phyloP scores from a whole-genome alignment of 495 filamentous ascomycete genomes.

The Penicillium salamii region DNA sequence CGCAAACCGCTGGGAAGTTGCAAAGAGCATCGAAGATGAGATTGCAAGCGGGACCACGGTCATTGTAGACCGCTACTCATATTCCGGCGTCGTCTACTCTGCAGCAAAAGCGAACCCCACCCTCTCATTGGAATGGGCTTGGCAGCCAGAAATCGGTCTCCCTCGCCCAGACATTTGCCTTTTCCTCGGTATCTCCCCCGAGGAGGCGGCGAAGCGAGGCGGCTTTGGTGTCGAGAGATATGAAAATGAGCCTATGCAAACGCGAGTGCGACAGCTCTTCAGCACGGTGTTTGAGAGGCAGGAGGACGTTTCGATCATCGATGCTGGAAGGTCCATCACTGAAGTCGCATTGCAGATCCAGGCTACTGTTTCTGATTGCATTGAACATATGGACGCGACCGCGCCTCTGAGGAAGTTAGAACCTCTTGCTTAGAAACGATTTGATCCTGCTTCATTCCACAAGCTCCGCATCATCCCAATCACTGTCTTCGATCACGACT shows the following conservation, averaged over 20 bases:
- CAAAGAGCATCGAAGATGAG: slow-evolving; percentile 59
- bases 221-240: slow-evolving; percentile 89
- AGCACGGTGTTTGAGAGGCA: slow-evolving; percentile 39
- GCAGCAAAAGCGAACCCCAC: slow-evolving; percentile 78
- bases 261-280: slow-evolving; percentile 73
- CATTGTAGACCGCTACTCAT: slow-evolving; percentile 89
- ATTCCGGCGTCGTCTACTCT: slow-evolving; percentile 91
- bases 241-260: slow-evolving; percentile 81
- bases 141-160: slow-evolving; percentile 78
- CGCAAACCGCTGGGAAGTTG: slow-evolving; percentile 91
- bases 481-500: slow-evolving; percentile 61
- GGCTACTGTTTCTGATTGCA: slow-evolving; percentile 50
- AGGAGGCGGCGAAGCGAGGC: slow-evolving; percentile 68
- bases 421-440: slow-evolving; percentile 26
- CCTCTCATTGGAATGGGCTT: slow-evolving; percentile 73
- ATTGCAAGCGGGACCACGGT: slow-evolving; percentile 67
- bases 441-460: slow-evolving; percentile 35
- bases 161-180: slow-evolving; percentile 84
- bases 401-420: slow-evolving; percentile 41
- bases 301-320: slow-evolving; percentile 40
- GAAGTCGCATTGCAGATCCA: slow-evolving; percentile 59
- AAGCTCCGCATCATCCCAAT: slow-evolving; percentile 51
- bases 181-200: slow-evolving; percentile 76
- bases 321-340: slow-evolving; percentile 52
- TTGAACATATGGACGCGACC: slow-evolving; percentile 34